Percentiles rank a stretch among this genome's conserved stretches.
Evolutionary conservation across 177 flowering plant genomes (phyloP).

Genomic region (Vitis hybrid): DNA sequence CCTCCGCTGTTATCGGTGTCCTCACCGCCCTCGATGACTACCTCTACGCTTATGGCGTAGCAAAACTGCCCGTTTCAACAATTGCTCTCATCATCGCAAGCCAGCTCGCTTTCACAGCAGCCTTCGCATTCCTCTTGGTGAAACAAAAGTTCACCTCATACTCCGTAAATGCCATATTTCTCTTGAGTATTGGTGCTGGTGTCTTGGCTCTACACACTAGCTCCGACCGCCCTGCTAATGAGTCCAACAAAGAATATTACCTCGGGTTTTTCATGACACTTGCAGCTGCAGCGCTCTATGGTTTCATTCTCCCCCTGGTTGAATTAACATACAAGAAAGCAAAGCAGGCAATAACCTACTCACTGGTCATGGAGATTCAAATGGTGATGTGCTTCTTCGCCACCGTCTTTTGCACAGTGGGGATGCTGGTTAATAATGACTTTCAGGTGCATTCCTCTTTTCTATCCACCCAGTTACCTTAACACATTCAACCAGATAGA

Average conservation of each 20-base stretch:
- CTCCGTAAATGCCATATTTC: constrained; percentile 53
- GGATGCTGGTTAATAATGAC: constrained; percentile 65
- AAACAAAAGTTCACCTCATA: constrained; percentile 66
- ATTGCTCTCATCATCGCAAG: constrained; percentile 44
- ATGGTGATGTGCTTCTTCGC: constrained; percentile 58
- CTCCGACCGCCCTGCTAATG: constrained; percentile 51
- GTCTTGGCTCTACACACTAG: constrained; percentile 52
- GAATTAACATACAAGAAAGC: constrained; percentile 66
- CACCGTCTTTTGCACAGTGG: constrained; percentile 52
- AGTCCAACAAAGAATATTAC: constrained; percentile 31
- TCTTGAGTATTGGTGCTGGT: constrained; percentile 57
- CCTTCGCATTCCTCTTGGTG: constrained; percentile 54
- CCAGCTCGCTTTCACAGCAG: constrained; percentile 58
- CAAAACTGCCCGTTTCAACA: constrained; percentile 56
- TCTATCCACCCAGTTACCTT: background rate
- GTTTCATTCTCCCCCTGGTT: constrained; percentile 58
- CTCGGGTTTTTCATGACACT: constrained; percentile 64
- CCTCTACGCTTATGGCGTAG: constrained; percentile 52
- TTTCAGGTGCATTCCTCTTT: constrained; percentile 37
- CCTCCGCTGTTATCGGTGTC: constrained; percentile 38
- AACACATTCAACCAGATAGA: background rate
- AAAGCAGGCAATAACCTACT: constrained; percentile 35
- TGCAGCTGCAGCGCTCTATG: constrained; percentile 59
- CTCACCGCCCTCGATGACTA: constrained; percentile 57
- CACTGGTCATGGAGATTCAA: constrained; percentile 67